Percentiles rank a stretch among this genome's conserved stretches.
phyloP scores from a whole-genome alignment of 495 filamentous ascomycete species.

The Pyrenula aspistea region DNA sequence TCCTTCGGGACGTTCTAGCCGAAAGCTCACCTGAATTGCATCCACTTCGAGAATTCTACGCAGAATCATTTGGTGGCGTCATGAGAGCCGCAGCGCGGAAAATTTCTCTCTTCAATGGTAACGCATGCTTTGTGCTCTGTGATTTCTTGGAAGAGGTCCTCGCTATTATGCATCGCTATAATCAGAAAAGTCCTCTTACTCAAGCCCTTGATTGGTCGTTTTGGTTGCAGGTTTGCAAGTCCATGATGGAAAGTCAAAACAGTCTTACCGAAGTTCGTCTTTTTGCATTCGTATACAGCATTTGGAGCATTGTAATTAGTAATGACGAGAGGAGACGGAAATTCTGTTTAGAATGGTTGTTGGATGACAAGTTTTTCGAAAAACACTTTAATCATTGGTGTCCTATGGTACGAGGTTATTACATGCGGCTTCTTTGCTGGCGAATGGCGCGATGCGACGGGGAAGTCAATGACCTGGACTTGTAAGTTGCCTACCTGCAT shows the following conservation, averaged over 20 bases:
- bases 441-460: slow-evolving; percentile 71
- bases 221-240: slow-evolving; percentile 74
- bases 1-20: slow-evolving; percentile 75
- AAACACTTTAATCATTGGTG: slow-evolving; percentile 94
- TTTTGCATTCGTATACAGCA: slow-evolving; percentile 70
- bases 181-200: slow-evolving; percentile 28
- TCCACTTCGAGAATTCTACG: slow-evolving; percentile 56
- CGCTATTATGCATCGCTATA: slow-evolving; percentile 45
- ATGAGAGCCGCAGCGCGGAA: slow-evolving; percentile 61
- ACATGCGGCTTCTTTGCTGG: slow-evolving; percentile 90
- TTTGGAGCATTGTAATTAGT: slow-evolving; percentile 64
- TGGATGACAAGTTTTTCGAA: slow-evolving; percentile 69
- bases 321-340: slow-evolving; percentile 57
- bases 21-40: slow-evolving; percentile 47
- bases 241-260: slow-evolving; percentile 80
- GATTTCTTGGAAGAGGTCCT: slow-evolving; percentile 82
- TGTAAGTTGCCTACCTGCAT: slow-evolving; percentile 37
- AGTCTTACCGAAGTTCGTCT: slow-evolving; percentile 88
- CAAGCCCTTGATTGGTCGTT: slow-evolving; percentile 67
- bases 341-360: slow-evolving; percentile 67
- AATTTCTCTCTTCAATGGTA: slow-evolving; percentile 75
- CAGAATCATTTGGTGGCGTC: slow-evolving; percentile 61
- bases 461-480: slow-evolving; percentile 51
- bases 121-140: slow-evolving; percentile 82
- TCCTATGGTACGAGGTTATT: slow-evolving; percentile 95